Evolutionary conservation across 768 basidiomycete genomes (phyloP).

Genomic region (Nidula microcarpa): DNA sequence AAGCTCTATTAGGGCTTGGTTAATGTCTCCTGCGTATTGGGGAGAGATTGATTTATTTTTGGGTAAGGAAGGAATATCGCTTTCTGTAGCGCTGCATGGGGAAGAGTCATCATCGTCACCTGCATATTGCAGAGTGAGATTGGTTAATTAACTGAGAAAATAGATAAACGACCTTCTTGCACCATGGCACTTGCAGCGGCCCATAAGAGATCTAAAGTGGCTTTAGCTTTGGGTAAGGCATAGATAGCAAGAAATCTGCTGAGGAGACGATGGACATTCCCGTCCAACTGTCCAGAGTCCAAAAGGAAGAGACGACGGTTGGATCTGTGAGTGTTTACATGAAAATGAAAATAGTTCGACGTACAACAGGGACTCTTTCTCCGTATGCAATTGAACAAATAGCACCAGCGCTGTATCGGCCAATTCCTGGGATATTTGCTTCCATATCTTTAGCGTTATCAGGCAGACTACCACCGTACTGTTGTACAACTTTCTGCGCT

Average conservation of each 20-base stretch:
- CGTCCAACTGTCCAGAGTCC: conserved; percentile 62
- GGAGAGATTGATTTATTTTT: too few relatives aligned
- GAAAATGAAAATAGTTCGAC: conserved; percentile 22
- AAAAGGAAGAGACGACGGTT: conserved; percentile 1
- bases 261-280: conserved; percentile 85
- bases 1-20: conserved; percentile 92
- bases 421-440: conserved; percentile 81
- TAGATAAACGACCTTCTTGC: conserved; percentile 19
- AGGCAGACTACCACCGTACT: conserved; percentile 70
- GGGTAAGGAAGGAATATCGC: too few relatives aligned
- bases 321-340: neutral
- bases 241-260: conserved; percentile 81
- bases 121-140: too few relatives aligned
- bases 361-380: conserved; percentile 77
- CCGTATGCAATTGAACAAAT: conserved; percentile 89
- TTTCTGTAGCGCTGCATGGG: too few relatives aligned
- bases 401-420: conserved; percentile 83
- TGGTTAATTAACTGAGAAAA: neutral
- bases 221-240: conserved; percentile 76
- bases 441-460: conserved; percentile 80
- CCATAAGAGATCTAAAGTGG: conserved; percentile 82
- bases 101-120: too few relatives aligned
- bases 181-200: conserved; percentile 70
- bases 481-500: conserved; percentile 73
- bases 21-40: conserved; percentile 91